These are phyloP conservation scores for Pelargonium cotyledonis DNA, from an alignment of 441 rosid genomes.

Conservation along the genomic window DNA sequence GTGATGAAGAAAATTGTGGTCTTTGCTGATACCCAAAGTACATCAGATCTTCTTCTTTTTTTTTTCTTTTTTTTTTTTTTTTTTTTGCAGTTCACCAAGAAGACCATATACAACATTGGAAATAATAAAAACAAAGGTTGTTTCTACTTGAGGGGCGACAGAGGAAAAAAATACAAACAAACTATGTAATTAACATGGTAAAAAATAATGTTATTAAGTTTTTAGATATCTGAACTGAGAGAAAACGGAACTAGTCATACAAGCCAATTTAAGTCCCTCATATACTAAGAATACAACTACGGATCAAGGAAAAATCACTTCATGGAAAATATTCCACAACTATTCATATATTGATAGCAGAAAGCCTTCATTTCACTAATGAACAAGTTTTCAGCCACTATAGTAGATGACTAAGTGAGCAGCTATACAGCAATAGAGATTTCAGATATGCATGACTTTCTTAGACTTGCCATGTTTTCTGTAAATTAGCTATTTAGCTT, in stretches of 20 bases:
- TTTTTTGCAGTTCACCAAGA: neutral
- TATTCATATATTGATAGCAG: neutral
- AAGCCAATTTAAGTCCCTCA: neutral
- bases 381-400: no score
- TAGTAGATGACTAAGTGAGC: no score
- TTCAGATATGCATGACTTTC: no score
- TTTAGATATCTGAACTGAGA: neutral
- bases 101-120: neutral
- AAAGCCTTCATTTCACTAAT: no score
- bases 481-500: neutral
- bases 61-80: no score
- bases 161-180: no score
- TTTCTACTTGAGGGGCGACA: neutral
- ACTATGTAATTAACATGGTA: no score
- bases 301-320: neutral
- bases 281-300: neutral
- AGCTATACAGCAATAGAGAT: no score
- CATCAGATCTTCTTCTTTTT: neutral
- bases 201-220: neutral
- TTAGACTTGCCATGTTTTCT: no score
- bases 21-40: neutral
- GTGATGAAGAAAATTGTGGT: slow-evolving; percentile 8
- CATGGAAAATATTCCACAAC: neutral
- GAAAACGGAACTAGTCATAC: neutral
- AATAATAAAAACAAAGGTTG: no score